Evolutionary conservation across 176 grass and related monocot species (phyloP).

Genomic region (Lolium rigidum): DNA sequence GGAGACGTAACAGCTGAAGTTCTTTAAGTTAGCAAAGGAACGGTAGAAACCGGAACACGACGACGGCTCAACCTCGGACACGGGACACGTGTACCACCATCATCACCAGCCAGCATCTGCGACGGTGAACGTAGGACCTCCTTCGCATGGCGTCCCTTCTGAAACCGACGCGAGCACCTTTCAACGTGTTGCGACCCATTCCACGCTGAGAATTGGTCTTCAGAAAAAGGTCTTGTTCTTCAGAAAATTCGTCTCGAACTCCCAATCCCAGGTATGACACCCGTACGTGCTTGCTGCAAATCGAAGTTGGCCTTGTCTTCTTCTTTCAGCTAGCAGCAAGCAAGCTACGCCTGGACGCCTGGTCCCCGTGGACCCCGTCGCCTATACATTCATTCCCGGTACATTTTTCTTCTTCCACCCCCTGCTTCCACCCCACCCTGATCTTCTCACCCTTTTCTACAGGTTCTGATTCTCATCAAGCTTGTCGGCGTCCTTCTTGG

Average conservation of each 20-base stretch:
- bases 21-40: no score
- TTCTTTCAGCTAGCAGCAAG: neutral
- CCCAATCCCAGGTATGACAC: neutral
- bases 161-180: neutral
- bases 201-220: neutral
- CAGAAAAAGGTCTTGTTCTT: neutral
- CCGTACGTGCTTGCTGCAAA: neutral
- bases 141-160: neutral
- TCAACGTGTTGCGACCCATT: neutral
- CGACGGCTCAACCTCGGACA: no score
- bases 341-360: neutral
- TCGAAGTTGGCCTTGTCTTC: neutral
- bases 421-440: no score
- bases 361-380: no score
- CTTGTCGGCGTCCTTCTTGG: neutral
- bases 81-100: no score
- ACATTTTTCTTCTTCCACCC: neutral
- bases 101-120: no score
- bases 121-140: neutral
- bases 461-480: neutral
- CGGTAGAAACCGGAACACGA: no score
- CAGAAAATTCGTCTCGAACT: neutral
- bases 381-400: neutral
- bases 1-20: no score
- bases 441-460: no score